Evolutionary conservation across 352 stramenopile genomes (phyloP), one percentile per base, ranked within the genome.

Genomic region (Globisporangium echinulatum): DNA sequence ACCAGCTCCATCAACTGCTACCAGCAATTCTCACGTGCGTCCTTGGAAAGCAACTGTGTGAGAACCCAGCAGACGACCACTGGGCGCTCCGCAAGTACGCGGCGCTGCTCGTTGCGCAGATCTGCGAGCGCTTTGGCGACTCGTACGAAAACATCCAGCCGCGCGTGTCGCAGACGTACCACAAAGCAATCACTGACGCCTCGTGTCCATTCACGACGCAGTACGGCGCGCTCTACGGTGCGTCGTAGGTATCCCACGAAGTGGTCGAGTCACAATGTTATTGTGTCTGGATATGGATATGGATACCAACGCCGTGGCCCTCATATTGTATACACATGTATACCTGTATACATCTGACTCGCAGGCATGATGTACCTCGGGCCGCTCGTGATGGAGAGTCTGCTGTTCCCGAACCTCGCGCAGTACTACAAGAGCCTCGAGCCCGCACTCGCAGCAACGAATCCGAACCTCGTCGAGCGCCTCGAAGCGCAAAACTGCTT

Each of bases 71-170:
- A 14, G 76, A 94, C 42, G 83, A 97, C 65, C 91, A 98, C 64
- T 98, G 92, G 92, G 80, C 80, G 4, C 61, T 98, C 36, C 87
- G 94, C 54, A 88, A 90, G 61, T 93, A 92, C 54, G 81, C 82
- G 0, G 84, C 86, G 13, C 79, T 88, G 14, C 61, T 94, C 44
- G 76, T 94, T 25, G 85, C 86, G 36, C 79, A 93, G 59, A 93
- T 96, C 52, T 95, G 85, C 62, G 67, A 87, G 49, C 76, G 84
- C 52, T 92, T 84, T 62, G 90, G 92, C 43, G 81, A 96, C 46
- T 88, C 96, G 51, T 98, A 98, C 66, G 71, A 84, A 49, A 96
- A 92, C 49, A 88, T 98, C 49, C 93, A 97, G 65, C 75, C 92
- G 1, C 87, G 90, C 11, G 79, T 98, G 19, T 85, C 96, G 49